Evolutionary conservation across 441 rosid species (phyloP).

Genomic region (Daphne laureola): DNA sequence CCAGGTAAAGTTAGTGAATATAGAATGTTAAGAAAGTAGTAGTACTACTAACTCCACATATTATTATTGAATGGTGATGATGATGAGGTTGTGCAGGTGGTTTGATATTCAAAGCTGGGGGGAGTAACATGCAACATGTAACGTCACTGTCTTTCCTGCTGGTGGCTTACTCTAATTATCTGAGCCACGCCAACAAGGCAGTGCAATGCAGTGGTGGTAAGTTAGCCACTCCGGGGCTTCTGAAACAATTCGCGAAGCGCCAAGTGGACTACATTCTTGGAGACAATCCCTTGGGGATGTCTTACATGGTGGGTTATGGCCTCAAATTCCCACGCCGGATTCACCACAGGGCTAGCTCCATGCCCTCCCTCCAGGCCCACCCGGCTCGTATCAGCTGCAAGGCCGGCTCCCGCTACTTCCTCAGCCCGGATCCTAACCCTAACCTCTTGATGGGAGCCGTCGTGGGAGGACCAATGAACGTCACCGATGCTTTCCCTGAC

Average conservation of each 20-base stretch:
- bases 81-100: slow-evolving; percentile 28
- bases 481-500: slow-evolving; percentile 58
- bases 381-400: slow-evolving; percentile 48
- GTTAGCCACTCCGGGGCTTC: slow-evolving; percentile 50
- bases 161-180: slow-evolving; percentile 53
- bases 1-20: slow-evolving; percentile 40
- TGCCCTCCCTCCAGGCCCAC: slow-evolving; percentile 44
- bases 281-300: slow-evolving; percentile 57
- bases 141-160: slow-evolving; percentile 65
- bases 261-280: slow-evolving; percentile 77
- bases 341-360: slow-evolving; percentile 62
- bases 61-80: too few relatives aligned
- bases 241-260: slow-evolving; percentile 47
- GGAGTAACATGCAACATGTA: slow-evolving; percentile 82
- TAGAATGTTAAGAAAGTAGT: too few relatives aligned
- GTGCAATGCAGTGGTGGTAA: slow-evolving; percentile 56
- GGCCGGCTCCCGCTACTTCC: slow-evolving; percentile 43
- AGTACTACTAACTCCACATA: too few relatives aligned
- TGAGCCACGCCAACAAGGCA: slow-evolving; percentile 52
- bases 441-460: slow-evolving; percentile 52
- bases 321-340: slow-evolving; percentile 52
- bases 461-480: slow-evolving; percentile 65
- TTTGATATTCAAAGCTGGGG: slow-evolving; percentile 61
- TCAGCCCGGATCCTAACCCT: slow-evolving; percentile 56
- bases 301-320: slow-evolving; percentile 75